phyloP scores from a whole-genome alignment of 2,329 filamentous ascomycete genomes.

The Arthrobotrys musiformis region DNA sequence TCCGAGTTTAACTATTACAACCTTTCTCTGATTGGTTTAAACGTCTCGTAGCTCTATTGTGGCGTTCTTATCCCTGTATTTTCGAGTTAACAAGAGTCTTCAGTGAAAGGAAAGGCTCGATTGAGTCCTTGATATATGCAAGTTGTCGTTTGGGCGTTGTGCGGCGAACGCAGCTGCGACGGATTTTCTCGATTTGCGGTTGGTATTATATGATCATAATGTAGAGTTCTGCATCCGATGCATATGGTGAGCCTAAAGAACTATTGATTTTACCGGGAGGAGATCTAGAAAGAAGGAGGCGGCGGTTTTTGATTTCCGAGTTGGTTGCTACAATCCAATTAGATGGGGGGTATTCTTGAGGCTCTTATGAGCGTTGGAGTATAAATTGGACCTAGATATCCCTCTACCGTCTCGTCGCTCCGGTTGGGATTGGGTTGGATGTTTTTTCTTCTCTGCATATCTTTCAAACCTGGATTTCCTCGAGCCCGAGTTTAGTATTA shows the following conservation, averaged over 20 bases:
- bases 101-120: too few species aligned
- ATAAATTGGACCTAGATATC: background rate
- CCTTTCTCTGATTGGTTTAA: background rate
- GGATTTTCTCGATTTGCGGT: background rate
- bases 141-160: background rate
- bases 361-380: background rate
- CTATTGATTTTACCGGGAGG: background rate
- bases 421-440: too few species aligned
- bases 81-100: background rate
- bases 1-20: background rate
- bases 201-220: background rate
- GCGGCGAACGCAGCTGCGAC: constrained; percentile 2
- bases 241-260: background rate
- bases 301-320: background rate
- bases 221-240: background rate
- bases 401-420: background rate
- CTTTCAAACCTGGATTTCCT: too few species aligned
- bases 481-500: too few species aligned
- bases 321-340: background rate
- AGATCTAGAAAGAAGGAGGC: background rate
- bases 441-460: too few species aligned
- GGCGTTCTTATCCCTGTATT: background rate
- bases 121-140: background rate
- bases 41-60: background rate
- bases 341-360: background rate